phyloP scores from a whole-genome alignment of 129 eudicot genomes.

The Helianthus annuus region HanXRQr2.0-SUNRISE NC_035447.2:65899697-65900196 shows the following conservation, averaged over 20 bases:
- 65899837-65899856: too few relatives aligned
- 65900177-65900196: slow-evolving; percentile 91
- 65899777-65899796: too few relatives aligned
- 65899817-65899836: too few relatives aligned
- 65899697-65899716: too few relatives aligned
- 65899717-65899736: too few relatives aligned
- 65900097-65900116: slow-evolving; percentile 52
- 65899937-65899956: neutral
- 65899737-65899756: too few relatives aligned
- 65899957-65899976: neutral
- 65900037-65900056: neutral
- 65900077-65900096: neutral
- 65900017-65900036: neutral
- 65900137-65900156: slow-evolving; percentile 72
- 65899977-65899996: neutral
- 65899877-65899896: too few relatives aligned
- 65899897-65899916: neutral
- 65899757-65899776: too few relatives aligned
- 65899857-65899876: too few relatives aligned
- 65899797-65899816: too few relatives aligned
- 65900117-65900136: slow-evolving; percentile 42
- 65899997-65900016: neutral
- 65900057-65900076: neutral
- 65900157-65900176: slow-evolving; percentile 81
- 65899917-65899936: neutral